Evolutionary conservation across 768 basidiomycete species (phyloP).

Genomic region (Amanita subjunquillea): DNA sequence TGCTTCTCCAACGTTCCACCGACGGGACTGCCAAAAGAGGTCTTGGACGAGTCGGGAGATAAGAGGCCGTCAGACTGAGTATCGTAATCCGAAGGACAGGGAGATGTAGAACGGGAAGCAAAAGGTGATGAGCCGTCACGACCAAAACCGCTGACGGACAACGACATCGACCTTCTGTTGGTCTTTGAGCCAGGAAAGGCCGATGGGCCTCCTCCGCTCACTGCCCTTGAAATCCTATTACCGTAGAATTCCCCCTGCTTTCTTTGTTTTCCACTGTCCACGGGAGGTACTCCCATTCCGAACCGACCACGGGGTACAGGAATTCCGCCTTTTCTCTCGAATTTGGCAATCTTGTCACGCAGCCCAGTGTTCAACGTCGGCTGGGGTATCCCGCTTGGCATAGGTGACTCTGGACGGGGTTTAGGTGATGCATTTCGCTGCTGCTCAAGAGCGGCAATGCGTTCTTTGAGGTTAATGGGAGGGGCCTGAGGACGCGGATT

Average conservation of each 20-base stretch:
- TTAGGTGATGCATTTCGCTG: constrained; percentile 32
- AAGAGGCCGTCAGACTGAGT: neutral
- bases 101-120: constrained; percentile 1
- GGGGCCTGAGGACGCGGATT: constrained; percentile 22
- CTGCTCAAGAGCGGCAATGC: constrained; percentile 76
- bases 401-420: constrained; percentile 10
- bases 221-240: constrained; percentile 48
- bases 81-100: constrained; percentile 2
- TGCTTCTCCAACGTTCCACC: neutral
- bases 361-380: constrained; percentile 19
- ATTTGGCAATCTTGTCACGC: constrained; percentile 69
- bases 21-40: neutral
- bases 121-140: neutral
- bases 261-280: constrained; percentile 34
- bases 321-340: constrained; percentile 68
- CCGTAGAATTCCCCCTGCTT: constrained; percentile 64
- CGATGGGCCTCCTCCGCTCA: constrained; percentile 16
- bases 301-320: constrained; percentile 72
- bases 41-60: neutral
- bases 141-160: neutral
- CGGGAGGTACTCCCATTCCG: constrained; percentile 55
- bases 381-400: constrained; percentile 20
- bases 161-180: constrained; percentile 1
- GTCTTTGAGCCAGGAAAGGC: constrained; percentile 4
- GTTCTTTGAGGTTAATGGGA: constrained; percentile 61